These are phyloP conservation scores for Collariella sp. DNA, from an alignment of 495 filamentous ascomycete species.

Conservation along the genomic window DNA sequence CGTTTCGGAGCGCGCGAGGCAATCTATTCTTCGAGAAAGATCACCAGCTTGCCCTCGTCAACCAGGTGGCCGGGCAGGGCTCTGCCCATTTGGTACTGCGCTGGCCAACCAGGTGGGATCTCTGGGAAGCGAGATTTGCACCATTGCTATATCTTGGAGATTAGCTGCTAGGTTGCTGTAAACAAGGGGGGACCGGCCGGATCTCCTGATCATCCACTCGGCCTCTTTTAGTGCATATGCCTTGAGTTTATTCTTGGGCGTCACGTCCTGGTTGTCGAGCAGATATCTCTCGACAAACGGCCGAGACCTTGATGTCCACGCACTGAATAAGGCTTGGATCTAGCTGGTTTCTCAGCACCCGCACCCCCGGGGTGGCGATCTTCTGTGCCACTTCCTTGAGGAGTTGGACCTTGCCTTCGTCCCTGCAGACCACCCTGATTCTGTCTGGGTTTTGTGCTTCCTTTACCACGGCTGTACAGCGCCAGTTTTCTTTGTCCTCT, in stretches of 20 bases:
- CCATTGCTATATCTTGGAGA: background rate
- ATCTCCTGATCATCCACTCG: too few species aligned
- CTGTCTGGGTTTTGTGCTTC: background rate
- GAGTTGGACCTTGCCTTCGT: too few species aligned
- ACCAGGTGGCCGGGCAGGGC: background rate
- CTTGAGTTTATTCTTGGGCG: background rate
- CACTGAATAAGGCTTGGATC: background rate
- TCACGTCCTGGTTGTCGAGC: background rate
- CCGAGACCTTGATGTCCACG: background rate
- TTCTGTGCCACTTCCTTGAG: too few species aligned
- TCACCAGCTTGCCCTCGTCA: background rate
- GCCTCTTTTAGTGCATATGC: slow-evolving; percentile 36
- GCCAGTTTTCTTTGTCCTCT: background rate
- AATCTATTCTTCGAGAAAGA: background rate
- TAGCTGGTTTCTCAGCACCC: background rate
- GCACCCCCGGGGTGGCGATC: too few species aligned
- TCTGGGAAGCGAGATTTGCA: background rate
- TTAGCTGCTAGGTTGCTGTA: background rate
- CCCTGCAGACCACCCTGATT: background rate
- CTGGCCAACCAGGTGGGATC: background rate
- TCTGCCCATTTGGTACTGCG: background rate
- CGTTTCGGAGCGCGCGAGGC: background rate
- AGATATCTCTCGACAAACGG: background rate
- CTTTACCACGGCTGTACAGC: background rate
- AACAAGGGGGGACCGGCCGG: too few species aligned